Evolutionary conservation across 2,329 filamentous ascomycete species (phyloP), one percentile per base, ranked within the genome.

Genomic region (Penicillium concentricum): DNA sequence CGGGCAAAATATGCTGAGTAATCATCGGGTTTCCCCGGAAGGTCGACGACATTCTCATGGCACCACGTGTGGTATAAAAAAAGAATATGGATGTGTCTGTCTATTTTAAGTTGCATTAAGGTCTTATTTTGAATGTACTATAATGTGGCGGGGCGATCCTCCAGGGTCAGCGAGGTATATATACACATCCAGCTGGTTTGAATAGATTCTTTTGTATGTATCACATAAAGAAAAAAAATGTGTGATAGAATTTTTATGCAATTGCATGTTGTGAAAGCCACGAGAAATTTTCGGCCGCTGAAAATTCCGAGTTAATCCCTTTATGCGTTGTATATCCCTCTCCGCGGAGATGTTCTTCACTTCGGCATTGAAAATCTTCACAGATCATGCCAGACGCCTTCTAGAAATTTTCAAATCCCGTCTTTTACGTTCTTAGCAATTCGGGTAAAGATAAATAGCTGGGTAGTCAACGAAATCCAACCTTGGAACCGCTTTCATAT

Each of bases 381-480:
- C 8, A n/a, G 16, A 52, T 52, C 50, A 51, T n/a, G 38, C 49
- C 49, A 51, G 49, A 13, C 28, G 7, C 32, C n/a, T 30, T 52
- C 41, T 35, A 12, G 51, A 41, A 5, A 8, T n/a, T 39, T 53
- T 54, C 3, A 49, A 42, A n/a, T 13, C n/a, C 26, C 34, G 42
- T 24, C 15, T 18, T 5, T 30, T 30, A 13, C 5, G n/a, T 26
- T 26, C 10, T 15, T 13, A 30, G 7, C 15, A 10, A 32, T 16
- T 28, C 26, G 13, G 34, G 44, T 32, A 18, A 22, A 51, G 30
- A 61, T 63, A 58, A 56, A 57, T 58, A 60, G 46, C 32, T 49
- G 28, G 32, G 22, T 13, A 24, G 8, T n/a, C 34, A 47, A 50
- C 44, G 18, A 18, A 24, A 41, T 18, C 3, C 4, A 51, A n/a